phyloP scores from a whole-genome alignment of 163 green algal species.

The Trebouxiophyceae sp. region DNA sequence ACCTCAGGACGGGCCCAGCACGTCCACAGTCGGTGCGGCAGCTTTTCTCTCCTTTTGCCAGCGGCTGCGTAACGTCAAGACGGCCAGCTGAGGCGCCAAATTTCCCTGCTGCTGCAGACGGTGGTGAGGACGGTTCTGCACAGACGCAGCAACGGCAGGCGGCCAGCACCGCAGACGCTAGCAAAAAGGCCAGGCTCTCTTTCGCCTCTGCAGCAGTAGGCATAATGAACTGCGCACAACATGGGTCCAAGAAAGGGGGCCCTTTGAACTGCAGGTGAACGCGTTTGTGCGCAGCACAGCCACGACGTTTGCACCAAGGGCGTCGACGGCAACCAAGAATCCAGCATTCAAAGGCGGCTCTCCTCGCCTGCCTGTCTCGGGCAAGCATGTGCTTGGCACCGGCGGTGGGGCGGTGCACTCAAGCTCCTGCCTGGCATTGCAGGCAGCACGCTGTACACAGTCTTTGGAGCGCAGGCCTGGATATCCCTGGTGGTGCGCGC shows the following conservation, averaged over 20 bases:
- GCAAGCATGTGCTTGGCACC: neutral
- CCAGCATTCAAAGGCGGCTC: conserved; percentile 74
- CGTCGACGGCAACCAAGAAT: conserved; percentile 77
- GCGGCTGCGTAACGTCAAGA: no score
- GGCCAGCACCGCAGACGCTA: neutral
- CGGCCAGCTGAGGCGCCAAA: no score
- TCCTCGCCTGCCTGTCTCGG: neutral
- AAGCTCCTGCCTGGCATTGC: conserved; percentile 2
- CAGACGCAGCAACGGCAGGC: neutral
- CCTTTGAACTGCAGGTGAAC: conserved; percentile 30
- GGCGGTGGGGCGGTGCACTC: neutral
- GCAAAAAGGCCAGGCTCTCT: neutral
- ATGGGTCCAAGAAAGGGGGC: no score
- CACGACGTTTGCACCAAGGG: conserved; percentile 79
- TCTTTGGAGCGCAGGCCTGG: conserved; percentile 81
- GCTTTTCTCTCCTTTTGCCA: no score
- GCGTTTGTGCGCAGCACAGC: conserved; percentile 61
- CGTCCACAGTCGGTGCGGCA: no score
- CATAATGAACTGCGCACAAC: no score
- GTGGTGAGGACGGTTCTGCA: no score
- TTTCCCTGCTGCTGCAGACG: no score
- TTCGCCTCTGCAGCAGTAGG: neutral
- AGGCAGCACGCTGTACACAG: conserved; percentile 66
- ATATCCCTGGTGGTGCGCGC: conserved; percentile 52
- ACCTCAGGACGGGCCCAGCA: no score